Conservation (phyloP, 257 asterid species). For the Solanum phureja region DNA sequence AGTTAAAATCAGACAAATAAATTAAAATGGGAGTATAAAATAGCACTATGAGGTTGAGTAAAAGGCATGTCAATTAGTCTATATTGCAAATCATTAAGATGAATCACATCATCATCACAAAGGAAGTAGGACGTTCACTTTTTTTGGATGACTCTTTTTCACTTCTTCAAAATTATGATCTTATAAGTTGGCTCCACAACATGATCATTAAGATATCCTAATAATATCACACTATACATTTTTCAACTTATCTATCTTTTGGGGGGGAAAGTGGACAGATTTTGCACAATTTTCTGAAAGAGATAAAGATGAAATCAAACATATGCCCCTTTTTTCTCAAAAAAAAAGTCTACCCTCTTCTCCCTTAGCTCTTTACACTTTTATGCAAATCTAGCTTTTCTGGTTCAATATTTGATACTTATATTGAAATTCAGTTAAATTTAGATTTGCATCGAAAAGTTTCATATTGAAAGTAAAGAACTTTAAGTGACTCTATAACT, state of each 20-base stretch:
- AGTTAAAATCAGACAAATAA: no score
- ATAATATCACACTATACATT: constrained; percentile 1
- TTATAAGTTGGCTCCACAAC: constrained; percentile 6
- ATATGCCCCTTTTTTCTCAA: neutral
- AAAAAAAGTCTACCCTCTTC: neutral
- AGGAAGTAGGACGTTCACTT: neutral
- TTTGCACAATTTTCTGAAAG: neutral
- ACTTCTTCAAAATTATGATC: neutral
- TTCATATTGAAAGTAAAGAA: neutral
- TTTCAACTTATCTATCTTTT: constrained; percentile 2
- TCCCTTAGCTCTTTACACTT: constrained; percentile 3
- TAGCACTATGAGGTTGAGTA: no score
- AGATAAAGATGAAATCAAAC: neutral
- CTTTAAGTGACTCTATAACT: accelerated
- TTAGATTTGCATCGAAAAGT: accelerated
- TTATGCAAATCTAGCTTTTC: neutral
- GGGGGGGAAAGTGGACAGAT: neutral
- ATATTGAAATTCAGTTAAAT: neutral
- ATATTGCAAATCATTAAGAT: constrained; percentile 17
- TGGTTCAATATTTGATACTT: neutral
- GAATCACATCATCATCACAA: constrained; percentile 15
- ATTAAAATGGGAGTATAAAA: no score
- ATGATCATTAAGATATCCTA: constrained; percentile 17
- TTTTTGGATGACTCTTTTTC: constrained; percentile 1
- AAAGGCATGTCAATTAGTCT: constrained; percentile 10